These are phyloP conservation scores for Gossypioides kirkii DNA, from an alignment of 345 rosid species.

Conservation along the genomic window DNA sequence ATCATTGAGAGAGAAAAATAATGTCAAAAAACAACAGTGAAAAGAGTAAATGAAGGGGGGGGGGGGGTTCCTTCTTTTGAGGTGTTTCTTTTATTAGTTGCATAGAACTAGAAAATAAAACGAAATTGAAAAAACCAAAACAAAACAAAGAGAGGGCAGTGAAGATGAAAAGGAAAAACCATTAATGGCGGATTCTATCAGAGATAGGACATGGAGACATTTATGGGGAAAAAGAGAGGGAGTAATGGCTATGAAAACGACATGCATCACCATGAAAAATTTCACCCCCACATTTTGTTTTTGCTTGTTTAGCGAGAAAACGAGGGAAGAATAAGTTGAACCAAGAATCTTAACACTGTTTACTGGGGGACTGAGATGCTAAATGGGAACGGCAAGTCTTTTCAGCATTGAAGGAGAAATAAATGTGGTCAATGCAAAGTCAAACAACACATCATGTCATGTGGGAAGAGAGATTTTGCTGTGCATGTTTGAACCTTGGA, in stretches of 20 bases:
- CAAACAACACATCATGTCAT: background rate
- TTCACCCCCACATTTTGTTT: background rate
- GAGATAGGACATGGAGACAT: conserved; percentile 16
- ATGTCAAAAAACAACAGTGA: conserved; percentile 25
- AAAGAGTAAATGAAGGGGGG: conserved; percentile 16
- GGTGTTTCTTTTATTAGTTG: background rate
- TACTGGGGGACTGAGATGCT: background rate
- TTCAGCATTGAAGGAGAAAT: background rate
- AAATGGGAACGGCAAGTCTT: background rate
- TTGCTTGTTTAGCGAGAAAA: conserved; percentile 17
- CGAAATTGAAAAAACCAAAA: background rate
- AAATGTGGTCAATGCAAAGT: conserved; percentile 24
- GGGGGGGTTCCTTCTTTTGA: conserved; percentile 10
- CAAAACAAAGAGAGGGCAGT: conserved; percentile 14
- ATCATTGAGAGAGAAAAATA: conserved; percentile 20
- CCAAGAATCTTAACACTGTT: background rate
- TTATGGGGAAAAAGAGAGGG: conserved; percentile 35
- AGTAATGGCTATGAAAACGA: conserved; percentile 33
- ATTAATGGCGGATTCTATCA: conserved; percentile 46
- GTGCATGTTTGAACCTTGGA: background rate
- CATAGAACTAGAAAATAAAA: conserved; percentile 6
- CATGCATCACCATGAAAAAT: conserved; percentile 20
- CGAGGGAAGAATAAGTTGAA: background rate
- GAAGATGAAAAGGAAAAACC: conserved; percentile 35
- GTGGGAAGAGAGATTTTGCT: background rate